A percentile compares a stretch with the other conserved stretches of the same genome.
Conservation (phyloP, 129 eudicot species). For the Erigeron canadensis region DNA sequence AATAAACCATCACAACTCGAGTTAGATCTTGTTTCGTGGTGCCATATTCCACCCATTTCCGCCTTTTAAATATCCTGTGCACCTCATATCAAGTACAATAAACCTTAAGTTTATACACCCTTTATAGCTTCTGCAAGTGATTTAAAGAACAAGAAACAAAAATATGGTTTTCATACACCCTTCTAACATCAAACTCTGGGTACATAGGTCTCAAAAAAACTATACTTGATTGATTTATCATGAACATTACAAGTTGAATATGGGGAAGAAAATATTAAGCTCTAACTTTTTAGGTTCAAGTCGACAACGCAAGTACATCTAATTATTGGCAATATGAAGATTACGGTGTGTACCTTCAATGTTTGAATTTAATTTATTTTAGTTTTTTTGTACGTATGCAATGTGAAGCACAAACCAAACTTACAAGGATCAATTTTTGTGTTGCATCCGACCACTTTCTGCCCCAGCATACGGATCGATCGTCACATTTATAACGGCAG, state of each 20-base stretch:
- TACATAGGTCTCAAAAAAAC: not conserved
- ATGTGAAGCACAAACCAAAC: slow-evolving; percentile 10
- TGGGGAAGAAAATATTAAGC: not conserved
- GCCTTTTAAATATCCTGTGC: too few species aligned
- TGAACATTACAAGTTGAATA: not conserved
- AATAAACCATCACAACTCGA: too few species aligned
- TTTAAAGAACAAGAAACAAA: too few species aligned
- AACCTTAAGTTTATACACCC: too few species aligned
- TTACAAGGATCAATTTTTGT: slow-evolving; percentile 67
- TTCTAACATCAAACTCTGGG: too few species aligned
- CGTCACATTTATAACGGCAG: slow-evolving; percentile 87
- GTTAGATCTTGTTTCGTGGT: too few species aligned
- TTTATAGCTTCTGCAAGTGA: too few species aligned
- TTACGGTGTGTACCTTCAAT: slow-evolving; percentile 13
- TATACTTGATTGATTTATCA: not conserved
- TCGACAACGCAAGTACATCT: not conserved
- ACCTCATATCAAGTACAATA: too few species aligned
- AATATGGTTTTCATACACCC: too few species aligned
- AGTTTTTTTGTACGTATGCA: slow-evolving; percentile 16
- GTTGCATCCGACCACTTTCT: slow-evolving; percentile 97
- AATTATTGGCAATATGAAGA: not conserved
- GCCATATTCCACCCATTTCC: too few species aligned
- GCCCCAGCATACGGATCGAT: slow-evolving; percentile 97
- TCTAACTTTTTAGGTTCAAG: not conserved
- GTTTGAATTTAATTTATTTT: not conserved